Conservation (phyloP, 2,329 filamentous ascomycete genomes). For the Talaromyces sp. region DNA sequence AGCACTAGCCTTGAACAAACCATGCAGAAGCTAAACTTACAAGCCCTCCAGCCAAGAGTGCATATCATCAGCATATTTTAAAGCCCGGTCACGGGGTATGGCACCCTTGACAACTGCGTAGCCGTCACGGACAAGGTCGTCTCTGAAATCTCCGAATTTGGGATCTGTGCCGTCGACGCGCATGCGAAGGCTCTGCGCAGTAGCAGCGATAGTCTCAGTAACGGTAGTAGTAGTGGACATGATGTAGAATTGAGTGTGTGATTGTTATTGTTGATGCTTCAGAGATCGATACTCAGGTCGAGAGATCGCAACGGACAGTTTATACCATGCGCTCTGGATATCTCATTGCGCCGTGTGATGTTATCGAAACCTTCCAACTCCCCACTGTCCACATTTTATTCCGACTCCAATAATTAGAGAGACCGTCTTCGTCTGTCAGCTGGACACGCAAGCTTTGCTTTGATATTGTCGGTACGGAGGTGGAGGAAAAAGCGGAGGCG, state of each 20-base stretch:
- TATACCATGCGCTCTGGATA: background rate
- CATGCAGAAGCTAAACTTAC: background rate
- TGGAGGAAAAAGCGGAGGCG: background rate
- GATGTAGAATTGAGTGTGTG: background rate
- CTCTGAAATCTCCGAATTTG: conserved; percentile 37
- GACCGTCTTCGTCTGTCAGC: background rate
- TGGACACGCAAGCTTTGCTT: background rate
- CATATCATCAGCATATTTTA: background rate
- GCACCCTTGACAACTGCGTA: background rate
- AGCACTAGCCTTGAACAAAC: background rate
- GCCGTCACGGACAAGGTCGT: conserved; percentile 39
- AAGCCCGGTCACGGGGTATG: background rate
- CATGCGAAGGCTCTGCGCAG: background rate
- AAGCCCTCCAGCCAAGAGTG: background rate
- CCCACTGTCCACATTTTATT: conserved; percentile 27
- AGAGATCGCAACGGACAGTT: background rate
- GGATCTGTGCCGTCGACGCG: background rate
- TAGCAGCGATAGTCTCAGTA: background rate
- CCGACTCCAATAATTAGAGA: background rate
- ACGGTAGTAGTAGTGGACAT: background rate
- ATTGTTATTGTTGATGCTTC: background rate
- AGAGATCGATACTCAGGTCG: background rate
- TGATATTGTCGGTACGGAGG: background rate
- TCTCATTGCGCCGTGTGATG: background rate
- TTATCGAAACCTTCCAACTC: background rate